Percentiles rank a stretch among this genome's conserved stretches.
These are phyloP conservation scores for Wallacemonas sp. DNA, from an alignment of 208 protist genomes.

Conservation along the genomic window DNA sequence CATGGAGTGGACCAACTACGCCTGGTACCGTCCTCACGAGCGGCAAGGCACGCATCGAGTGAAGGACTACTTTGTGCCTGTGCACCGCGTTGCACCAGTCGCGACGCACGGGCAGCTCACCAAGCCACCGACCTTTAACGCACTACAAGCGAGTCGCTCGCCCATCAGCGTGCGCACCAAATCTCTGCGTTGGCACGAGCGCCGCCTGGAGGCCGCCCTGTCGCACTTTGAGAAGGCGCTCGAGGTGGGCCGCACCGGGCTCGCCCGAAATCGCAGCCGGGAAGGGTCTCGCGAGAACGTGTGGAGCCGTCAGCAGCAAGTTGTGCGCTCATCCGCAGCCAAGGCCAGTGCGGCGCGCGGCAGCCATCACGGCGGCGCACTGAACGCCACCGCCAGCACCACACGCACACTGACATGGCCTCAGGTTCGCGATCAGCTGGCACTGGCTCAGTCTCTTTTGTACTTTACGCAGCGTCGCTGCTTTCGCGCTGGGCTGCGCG, in stretches of 20 bases:
- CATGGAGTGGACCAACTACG: constrained; percentile 54
- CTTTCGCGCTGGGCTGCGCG: constrained; percentile 51
- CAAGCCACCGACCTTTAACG: constrained; percentile 55
- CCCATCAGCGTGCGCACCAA: constrained; percentile 31
- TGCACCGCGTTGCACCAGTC: constrained; percentile 25
- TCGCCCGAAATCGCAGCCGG: constrained; percentile 13
- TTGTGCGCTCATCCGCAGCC: too few relatives aligned
- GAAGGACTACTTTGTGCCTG: constrained; percentile 35
- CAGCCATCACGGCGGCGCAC: too few relatives aligned
- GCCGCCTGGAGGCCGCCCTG: constrained; percentile 39
- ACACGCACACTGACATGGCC: constrained; percentile 24
- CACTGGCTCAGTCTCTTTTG: constrained; percentile 30
- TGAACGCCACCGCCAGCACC: background rate
- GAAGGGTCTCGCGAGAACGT: background rate
- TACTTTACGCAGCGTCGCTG: constrained; percentile 55
- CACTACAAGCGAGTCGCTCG: constrained; percentile 39
- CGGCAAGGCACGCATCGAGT: constrained; percentile 21
- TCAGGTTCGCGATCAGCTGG: constrained; percentile 28
- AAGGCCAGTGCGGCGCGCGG: too few relatives aligned
- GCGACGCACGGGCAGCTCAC: constrained; percentile 34
- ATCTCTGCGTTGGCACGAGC: constrained; percentile 40
- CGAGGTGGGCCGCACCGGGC: constrained; percentile 11
- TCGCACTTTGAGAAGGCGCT: constrained; percentile 30
- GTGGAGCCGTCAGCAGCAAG: background rate
- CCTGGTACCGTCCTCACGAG: constrained; percentile 40